Conservation (phyloP, 306 rosid genomes). For the Rosa rugosa region DNA sequence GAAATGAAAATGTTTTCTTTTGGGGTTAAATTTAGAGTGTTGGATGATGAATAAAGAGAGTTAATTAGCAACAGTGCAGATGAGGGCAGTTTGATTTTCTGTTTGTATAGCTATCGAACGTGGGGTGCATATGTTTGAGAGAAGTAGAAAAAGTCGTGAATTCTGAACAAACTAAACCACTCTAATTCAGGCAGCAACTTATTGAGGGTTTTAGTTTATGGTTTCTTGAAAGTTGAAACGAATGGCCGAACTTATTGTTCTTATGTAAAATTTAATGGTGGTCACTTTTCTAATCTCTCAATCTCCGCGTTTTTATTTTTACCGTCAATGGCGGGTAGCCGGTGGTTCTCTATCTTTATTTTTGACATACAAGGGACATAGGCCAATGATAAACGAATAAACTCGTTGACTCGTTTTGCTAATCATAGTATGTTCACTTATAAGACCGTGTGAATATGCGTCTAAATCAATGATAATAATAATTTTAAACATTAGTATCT, state of each 20-base stretch:
- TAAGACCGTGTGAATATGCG: neutral
- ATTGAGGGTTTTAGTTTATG: neutral
- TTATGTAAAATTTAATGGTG: neutral
- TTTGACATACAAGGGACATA: neutral
- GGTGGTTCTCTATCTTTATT: neutral
- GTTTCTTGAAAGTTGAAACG: neutral
- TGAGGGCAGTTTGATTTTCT: constrained; percentile 8
- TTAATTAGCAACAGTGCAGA: neutral
- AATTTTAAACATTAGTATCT: neutral
- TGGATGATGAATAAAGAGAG: neutral
- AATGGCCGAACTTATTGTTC: neutral
- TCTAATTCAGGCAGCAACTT: neutral
- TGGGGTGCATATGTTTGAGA: constrained; percentile 16
- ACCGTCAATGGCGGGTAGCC: neutral
- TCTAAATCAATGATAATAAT: neutral
- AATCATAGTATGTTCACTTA: neutral
- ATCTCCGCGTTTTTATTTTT: neutral
- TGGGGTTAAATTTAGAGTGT: neutral
- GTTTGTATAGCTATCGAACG: constrained; percentile 9
- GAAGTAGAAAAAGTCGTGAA: neutral
- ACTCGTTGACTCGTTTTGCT: constrained; percentile 1
- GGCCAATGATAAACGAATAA: no score
- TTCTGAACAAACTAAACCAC: neutral
- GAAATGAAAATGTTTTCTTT: neutral
- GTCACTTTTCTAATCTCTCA: neutral